These are phyloP conservation scores for Pleurotus salmoneostramineus DNA, from an alignment of 768 basidiomycete species.

Conservation along the genomic window DNA sequence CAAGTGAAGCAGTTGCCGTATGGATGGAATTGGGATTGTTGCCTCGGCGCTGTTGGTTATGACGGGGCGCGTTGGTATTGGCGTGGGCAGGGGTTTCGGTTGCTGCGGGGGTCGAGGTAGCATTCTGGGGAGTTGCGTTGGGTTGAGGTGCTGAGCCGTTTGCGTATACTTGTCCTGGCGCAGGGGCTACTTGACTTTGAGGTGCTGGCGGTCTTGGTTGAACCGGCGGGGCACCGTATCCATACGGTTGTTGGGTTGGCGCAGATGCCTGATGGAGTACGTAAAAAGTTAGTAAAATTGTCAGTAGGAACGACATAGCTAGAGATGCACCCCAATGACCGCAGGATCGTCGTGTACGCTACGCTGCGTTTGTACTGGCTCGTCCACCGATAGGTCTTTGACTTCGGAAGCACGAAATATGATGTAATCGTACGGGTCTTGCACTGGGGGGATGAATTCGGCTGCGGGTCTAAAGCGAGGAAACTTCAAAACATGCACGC, in stretches of 20 bases:
- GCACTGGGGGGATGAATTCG: conserved; percentile 81
- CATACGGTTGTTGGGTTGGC: conserved; percentile 24
- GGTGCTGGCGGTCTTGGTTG: conserved; percentile 17
- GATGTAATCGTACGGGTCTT: conserved; percentile 84
- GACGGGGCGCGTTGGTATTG: conserved; percentile 12
- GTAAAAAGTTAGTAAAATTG: background rate
- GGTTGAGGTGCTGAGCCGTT: conserved; percentile 5
- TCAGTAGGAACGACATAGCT: background rate
- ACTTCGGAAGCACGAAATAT: conserved; percentile 90
- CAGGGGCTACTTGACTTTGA: conserved; percentile 19
- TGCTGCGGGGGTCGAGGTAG: too few relatives aligned
- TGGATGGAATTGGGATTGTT: conserved; percentile 46
- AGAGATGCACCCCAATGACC: conserved; percentile 65
- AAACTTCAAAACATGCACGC: background rate
- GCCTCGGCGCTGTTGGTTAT: conserved; percentile 22
- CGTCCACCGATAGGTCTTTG: conserved; percentile 85
- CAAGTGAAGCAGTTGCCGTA: conserved; percentile 69
- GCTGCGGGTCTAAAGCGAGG: conserved; percentile 48
- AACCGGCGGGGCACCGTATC: conserved; percentile 20
- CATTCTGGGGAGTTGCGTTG: too few relatives aligned
- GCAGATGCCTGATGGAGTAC: conserved; percentile 3
- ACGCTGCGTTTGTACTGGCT: conserved; percentile 44
- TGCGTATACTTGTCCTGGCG: conserved; percentile 12
- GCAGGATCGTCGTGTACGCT: conserved; percentile 84
- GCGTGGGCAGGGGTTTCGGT: too few relatives aligned